phyloP scores from a whole-genome alignment of 1,284 basidiomycete genomes.

The Leccinum subatratum region DNA sequence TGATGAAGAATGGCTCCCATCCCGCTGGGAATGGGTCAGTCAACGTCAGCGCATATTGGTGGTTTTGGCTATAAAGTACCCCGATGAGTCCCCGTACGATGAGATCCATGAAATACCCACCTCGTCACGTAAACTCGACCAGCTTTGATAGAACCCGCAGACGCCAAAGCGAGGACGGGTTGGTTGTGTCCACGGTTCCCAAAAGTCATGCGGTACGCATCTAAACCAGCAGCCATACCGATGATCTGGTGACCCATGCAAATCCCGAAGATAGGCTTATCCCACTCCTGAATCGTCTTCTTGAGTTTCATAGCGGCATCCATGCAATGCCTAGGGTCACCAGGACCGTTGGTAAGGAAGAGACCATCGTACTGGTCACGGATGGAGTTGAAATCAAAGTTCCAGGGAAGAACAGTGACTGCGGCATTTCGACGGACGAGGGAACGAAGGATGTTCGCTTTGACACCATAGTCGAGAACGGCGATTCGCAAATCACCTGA shows the following conservation, averaged over 20 bases:
- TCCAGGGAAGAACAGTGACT: conserved; percentile 96
- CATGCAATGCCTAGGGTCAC: conserved; percentile 88
- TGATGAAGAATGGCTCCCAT: conserved; percentile 70
- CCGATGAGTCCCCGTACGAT: conserved; percentile 6
- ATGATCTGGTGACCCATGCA: conserved; percentile 99
- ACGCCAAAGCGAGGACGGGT: conserved; percentile 90
- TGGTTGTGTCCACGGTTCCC: conserved; percentile 99
- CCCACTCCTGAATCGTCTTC: conserved; percentile 81
- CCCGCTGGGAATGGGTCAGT: conserved; percentile 90
- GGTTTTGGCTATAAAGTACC: conserved; percentile 67
- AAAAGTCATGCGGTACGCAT: conserved; percentile 96
- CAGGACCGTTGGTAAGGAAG: conserved; percentile 95
- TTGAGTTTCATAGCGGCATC: conserved; percentile 80
- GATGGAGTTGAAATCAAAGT: conserved; percentile 90
- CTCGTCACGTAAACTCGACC: conserved; percentile 97
- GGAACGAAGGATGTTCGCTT: conserved; percentile 94
- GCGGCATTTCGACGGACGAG: conserved; percentile 86
- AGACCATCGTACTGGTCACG: conserved; percentile 91
- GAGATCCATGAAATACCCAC: conserved; percentile 36
- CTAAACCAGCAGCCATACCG: conserved; percentile 93
- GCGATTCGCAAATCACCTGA: conserved; percentile 87
- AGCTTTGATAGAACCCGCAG: conserved; percentile 86
- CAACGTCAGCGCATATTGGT: conserved; percentile 91
- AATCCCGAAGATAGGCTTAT: conserved; percentile 93
- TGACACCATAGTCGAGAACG: conserved; percentile 94